These are phyloP conservation scores for Tricholoma furcatifolium DNA, from an alignment of 768 basidiomycete species.

Conservation along the genomic window DNA sequence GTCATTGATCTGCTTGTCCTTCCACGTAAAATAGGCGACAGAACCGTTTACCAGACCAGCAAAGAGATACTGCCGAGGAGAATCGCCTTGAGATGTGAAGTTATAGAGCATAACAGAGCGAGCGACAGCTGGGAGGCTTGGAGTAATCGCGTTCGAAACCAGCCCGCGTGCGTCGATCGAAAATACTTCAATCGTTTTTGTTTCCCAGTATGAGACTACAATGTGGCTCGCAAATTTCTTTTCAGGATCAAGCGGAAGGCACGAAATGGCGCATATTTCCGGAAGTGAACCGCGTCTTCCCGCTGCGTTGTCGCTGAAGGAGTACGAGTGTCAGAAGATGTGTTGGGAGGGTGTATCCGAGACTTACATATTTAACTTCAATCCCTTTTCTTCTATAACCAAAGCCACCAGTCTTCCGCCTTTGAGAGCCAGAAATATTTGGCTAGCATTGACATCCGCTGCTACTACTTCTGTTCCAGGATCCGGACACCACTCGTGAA, in stretches of 20 bases:
- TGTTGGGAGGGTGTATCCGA: not conserved
- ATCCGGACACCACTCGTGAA: conserved; percentile 36
- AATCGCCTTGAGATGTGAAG: conserved; percentile 27
- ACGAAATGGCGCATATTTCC: conserved; percentile 74
- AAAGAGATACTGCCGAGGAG: conserved; percentile 57
- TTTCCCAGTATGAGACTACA: conserved; percentile 77
- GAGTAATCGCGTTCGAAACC: conserved; percentile 32
- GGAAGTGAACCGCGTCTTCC: conserved; percentile 12
- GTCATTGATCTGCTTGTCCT: conserved; percentile 40
- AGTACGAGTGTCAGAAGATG: not conserved
- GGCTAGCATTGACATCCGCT: conserved; percentile 68
- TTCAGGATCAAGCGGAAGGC: conserved; percentile 50
- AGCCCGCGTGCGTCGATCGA: conserved; percentile 25
- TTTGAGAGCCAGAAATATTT: conserved; percentile 60
- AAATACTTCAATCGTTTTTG: conserved; percentile 61
- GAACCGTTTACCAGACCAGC: conserved; percentile 78
- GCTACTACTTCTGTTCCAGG: conserved; percentile 51
- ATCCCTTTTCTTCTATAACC: conserved; percentile 39
- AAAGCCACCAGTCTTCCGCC: conserved; percentile 54
- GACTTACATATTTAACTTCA: conserved; percentile 32
- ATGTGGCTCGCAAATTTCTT: conserved; percentile 47
- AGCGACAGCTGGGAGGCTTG: conserved; percentile 38
- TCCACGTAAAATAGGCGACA: conserved; percentile 55
- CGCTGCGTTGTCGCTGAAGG: conserved; percentile 10
- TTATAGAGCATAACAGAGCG: conserved; percentile 54